Evolutionary conservation across 345 rosid species (phyloP).

Genomic region (Gossypium ekmanianum): DNA sequence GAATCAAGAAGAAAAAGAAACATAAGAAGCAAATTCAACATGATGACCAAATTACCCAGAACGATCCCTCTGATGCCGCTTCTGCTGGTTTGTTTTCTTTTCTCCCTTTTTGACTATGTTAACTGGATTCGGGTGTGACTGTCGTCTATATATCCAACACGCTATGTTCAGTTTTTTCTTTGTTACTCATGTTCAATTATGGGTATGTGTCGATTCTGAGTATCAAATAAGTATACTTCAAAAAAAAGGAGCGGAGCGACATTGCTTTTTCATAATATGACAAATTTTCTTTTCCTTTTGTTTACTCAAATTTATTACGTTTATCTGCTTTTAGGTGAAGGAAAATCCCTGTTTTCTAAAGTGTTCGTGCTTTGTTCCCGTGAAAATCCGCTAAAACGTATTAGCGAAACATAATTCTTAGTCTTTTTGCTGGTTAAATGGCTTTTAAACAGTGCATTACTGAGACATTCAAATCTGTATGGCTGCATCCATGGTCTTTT

Average conservation of each 20-base stretch:
- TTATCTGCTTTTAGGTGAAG: background rate
- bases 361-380: background rate
- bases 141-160: background rate
- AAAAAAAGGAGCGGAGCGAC: too few species aligned
- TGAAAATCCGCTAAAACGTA: too few species aligned
- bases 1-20: conserved; percentile 77
- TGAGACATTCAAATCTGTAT: background rate
- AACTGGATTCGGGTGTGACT: background rate
- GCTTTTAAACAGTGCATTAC: background rate
- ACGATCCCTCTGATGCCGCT: conserved; percentile 37
- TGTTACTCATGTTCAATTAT: too few species aligned
- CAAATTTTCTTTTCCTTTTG: background rate
- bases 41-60: conserved; percentile 33
- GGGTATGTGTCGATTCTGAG: too few species aligned
- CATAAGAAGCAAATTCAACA: conserved; percentile 42
- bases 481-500: too few species aligned
- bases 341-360: background rate
- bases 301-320: background rate
- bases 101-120: background rate
- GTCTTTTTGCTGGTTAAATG: background rate
- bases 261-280: too few species aligned
- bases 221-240: too few species aligned
- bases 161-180: too few species aligned
- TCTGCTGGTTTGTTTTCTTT: conserved; percentile 25
- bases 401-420: background rate